These are phyloP conservation scores for Didymella pinodella DNA, from an alignment of 2,329 filamentous ascomycete genomes.

Conservation along the genomic window DNA sequence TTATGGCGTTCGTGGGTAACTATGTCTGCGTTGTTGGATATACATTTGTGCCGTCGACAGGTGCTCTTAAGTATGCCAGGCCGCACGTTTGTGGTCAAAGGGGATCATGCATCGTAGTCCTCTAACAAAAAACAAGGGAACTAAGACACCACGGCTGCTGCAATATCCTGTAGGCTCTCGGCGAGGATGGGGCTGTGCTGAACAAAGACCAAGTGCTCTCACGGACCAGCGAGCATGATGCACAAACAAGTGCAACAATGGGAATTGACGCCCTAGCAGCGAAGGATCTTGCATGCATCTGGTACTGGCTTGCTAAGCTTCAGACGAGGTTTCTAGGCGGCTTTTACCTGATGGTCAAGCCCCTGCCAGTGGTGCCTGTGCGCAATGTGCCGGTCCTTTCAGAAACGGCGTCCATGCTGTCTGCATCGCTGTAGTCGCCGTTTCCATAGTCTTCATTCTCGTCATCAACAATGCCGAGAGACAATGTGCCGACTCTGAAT, in stretches of 20 bases:
- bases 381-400: slow-evolving; percentile 40
- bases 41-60: not conserved
- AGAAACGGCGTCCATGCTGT: slow-evolving; percentile 36
- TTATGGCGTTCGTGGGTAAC: not conserved
- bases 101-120: not conserved
- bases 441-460: slow-evolving; percentile 35
- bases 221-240: not conserved
- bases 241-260: not conserved
- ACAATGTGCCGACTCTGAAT: slow-evolving; percentile 63
- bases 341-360: slow-evolving; percentile 16
- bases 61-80: not conserved
- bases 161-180: not conserved
- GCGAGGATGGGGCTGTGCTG: not conserved
- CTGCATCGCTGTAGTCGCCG: slow-evolving; percentile 40
- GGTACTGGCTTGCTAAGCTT: not conserved
- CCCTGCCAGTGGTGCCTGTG: slow-evolving; percentile 30
- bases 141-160: not conserved
- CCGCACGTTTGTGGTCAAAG: not conserved
- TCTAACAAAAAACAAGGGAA: not conserved
- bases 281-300: not conserved
- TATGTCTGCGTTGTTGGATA: not conserved
- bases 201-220: not conserved
- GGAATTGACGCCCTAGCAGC: not conserved
- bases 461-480: slow-evolving; percentile 38
- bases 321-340: not conserved